Base-by-base conservation (phyloP, 139 green algal species). In the Desmodesmus armatus region DNA sequence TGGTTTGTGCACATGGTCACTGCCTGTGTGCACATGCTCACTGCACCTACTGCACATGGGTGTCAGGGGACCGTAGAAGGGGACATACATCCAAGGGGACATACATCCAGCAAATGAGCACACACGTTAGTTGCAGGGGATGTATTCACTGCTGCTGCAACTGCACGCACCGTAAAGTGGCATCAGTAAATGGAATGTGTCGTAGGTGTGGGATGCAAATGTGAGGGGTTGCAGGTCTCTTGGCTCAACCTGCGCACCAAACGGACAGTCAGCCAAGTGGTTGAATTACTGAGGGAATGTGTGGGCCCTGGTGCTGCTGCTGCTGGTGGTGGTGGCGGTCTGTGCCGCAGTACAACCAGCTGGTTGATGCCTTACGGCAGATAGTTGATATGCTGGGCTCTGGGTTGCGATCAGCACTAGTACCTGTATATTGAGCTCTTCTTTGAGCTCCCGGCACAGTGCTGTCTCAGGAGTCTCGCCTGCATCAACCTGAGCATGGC, bases 361-460 rank as follows among this genome's bases (percentile, higher is more conserved):
- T 65, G 53, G 53, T 23, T 65, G 19, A 19, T 65, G 21, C 23
- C 23, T 65, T n/a, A 65, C 23, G 53, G 53, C 21, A 65, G 23
- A 23, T 65, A 65, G 53, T 65, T 5, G 31, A 15, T 21, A 43
- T 82, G 75, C 74, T 35, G 23, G 31, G 44, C 41, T 17, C 6
- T 62, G 29, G 60, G 37, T 33, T 80, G 72, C 23, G 17, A 62
- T 62, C 31, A 21, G 23, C n/a, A n/a, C n/a, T n/a, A n/a, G n/a
- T n/a, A n/a, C 55, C 53, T 72, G 33, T 65, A 96, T 88, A 35
- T 82, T 89, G 6, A 97, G 88, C 88, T 97, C 94, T 73, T 97
- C 94, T 0, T 69, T 19, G 25, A 96, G 86, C 84, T 97, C 94
- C 25, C 94, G 72, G 1, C 91, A 80, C 35, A 95, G 79, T 2